Evolutionary conservation across 305 asterid species (phyloP), one percentile per base, ranked within the genome.

Genomic region (Lippia alba): DNA sequence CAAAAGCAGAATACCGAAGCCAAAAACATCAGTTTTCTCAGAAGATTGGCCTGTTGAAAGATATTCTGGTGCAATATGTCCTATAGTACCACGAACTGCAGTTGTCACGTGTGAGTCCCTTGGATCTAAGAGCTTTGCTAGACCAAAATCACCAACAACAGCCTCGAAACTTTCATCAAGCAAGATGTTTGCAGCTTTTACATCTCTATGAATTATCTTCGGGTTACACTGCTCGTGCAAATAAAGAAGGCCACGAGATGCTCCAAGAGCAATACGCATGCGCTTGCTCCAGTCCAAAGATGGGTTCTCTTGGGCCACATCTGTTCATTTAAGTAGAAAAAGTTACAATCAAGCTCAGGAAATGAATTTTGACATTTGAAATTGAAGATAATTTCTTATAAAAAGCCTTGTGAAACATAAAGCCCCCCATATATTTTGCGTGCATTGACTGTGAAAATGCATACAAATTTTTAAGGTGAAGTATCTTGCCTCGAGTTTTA

Each of bases 31-130:
- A 0, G 96, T 93, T 74, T 93, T 93, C 72, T 91, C 97, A 0
- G 98, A 91, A 24, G 98, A 93, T 79, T 93, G 97, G 20, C 98
- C 98, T 0, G 98, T 93, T 7, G 98, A 93, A 61, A 93, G 87
- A 76, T 93, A 93, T 67, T 93, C 97, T 0, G 98, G 98, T 8
- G 98, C 97, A 54, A 90, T 92, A 56, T 93, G 97, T 33, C 97
- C 98, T 46, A 87, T 74, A 5, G 98, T 91, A 36, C 98, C 97
- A 0, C 98, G 93, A 14, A 93, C 98, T 19, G 98, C 98, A 14
- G 98, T 93, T 30, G 98, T 93, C 44, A 93, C 96, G 17, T 93
- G 97, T 0, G 98, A 87, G 60, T 87, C 98, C 64, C 92, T 58
- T 16, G 92, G 86, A 73, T 93, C 98, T 59, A 93, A 81, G 18